Evolutionary conservation across 2,329 filamentous ascomycete species (phyloP).

Genomic region (Xylaria digitata): DNA sequence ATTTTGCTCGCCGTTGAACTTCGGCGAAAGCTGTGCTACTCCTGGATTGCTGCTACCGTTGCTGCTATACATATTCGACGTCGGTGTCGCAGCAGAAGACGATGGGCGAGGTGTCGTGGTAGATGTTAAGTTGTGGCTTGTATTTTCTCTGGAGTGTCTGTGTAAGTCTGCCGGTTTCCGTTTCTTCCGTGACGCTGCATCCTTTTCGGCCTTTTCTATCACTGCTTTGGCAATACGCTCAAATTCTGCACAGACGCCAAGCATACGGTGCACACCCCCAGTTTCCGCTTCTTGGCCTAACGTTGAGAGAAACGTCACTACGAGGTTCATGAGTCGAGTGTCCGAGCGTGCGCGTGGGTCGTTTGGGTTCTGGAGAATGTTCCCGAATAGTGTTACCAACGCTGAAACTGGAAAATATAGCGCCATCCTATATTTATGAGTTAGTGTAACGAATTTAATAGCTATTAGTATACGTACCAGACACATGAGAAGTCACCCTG

Average conservation of each 20-base stretch:
- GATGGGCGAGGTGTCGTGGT: slow-evolving; percentile 35
- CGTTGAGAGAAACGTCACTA: slow-evolving; percentile 91
- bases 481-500: slow-evolving; percentile 95
- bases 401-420: slow-evolving; percentile 97
- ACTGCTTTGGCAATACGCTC: slow-evolving; percentile 92
- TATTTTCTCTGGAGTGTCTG: slow-evolving; percentile 24
- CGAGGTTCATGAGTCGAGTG: slow-evolving; percentile 88
- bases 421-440: slow-evolving; percentile 72
- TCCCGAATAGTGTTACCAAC: slow-evolving; percentile 93
- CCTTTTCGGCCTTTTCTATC: slow-evolving; percentile 90
- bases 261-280: slow-evolving; percentile 91
- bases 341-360: slow-evolving; percentile 90
- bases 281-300: slow-evolving; percentile 90
- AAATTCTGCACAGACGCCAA: slow-evolving; percentile 94
- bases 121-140: slow-evolving; percentile 43
- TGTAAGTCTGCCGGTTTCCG: slow-evolving; percentile 67
- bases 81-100: slow-evolving; percentile 46
- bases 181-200: slow-evolving; percentile 82
- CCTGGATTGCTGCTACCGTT: slow-evolving; percentile 49
- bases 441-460: slow-evolving; percentile 7
- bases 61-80: slow-evolving; percentile 37
- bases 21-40: slow-evolving; percentile 47
- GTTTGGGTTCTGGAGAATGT: slow-evolving; percentile 93
- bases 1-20: slow-evolving; percentile 51
- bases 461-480: slow-evolving; percentile 73